Percentiles rank a stretch among this genome's conserved stretches.
phyloP scores from a whole-genome alignment of 306 rosid genomes.

The Cicer yamashitae region DNA sequence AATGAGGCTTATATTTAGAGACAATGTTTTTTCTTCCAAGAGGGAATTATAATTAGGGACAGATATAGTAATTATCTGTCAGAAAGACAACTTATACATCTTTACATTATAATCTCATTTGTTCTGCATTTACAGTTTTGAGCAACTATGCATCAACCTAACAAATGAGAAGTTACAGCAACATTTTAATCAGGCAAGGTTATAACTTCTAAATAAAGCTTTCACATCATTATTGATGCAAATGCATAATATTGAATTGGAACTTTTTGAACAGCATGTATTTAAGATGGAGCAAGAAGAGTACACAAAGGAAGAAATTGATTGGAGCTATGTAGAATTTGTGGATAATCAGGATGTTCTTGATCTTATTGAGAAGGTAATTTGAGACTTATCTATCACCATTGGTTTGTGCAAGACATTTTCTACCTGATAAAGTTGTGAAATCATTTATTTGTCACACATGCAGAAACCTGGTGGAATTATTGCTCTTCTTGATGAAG shows the following conservation, averaged over 20 bases:
- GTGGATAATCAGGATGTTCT: conserved; percentile 90
- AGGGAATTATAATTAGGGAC: too few species aligned
- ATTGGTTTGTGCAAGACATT: conserved; percentile 31
- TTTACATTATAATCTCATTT: conserved; percentile 26
- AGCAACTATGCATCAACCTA: conserved; percentile 89
- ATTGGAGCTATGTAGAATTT: conserved; percentile 91
- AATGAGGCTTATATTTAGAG: too few species aligned
- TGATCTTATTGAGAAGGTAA: conserved; percentile 90
- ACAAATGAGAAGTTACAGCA: conserved; percentile 92
- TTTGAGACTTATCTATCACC: conserved; percentile 9
- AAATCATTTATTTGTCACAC: conserved; percentile 29
- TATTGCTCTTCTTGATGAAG: conserved; percentile 92
- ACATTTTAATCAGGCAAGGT: conserved; percentile 86
- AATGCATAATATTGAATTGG: conserved; percentile 37
- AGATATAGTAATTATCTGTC: background rate
- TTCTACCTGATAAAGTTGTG: conserved; percentile 22
- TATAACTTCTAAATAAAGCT: conserved; percentile 40
- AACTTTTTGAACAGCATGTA: conserved; percentile 70
- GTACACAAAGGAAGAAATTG: conserved; percentile 83
- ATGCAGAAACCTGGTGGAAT: conserved; percentile 95
- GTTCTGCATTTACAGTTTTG: conserved; percentile 61
- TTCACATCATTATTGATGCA: background rate
- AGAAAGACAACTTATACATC: conserved; percentile 26
- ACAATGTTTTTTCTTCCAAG: too few species aligned
- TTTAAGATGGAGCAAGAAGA: conserved; percentile 98